Percentiles rank a stretch among this genome's conserved stretches.
Evolutionary conservation across 805 yeast species (phyloP).

Genomic region (Lipomyces starkeyi): DNA sequence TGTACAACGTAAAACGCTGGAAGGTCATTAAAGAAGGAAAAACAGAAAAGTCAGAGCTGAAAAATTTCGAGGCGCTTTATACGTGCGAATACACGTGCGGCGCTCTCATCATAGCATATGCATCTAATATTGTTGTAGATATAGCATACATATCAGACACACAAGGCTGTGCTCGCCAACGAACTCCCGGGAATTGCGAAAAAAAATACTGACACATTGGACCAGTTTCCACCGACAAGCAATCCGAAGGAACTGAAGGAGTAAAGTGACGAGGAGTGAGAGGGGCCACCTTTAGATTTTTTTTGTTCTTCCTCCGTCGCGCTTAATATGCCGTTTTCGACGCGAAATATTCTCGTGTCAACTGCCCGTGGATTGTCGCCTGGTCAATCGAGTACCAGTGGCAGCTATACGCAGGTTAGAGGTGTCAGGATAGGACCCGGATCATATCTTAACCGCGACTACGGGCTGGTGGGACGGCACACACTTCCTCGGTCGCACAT

Average conservation of each 20-base stretch:
- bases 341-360: not conserved
- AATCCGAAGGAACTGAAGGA: not conserved
- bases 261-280: not conserved
- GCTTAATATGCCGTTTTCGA: not conserved
- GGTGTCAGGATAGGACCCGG: slow-evolving; percentile 12
- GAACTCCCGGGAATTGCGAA: not conserved
- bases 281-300: not conserved
- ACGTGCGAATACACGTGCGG: not conserved
- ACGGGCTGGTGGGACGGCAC: slow-evolving; percentile 5
- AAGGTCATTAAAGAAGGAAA: slow-evolving; percentile 34
- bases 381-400: not conserved
- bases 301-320: not conserved
- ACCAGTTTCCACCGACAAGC: not conserved
- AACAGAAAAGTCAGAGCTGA: slow-evolving; percentile 5
- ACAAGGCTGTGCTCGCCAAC: not conserved
- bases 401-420: slow-evolving; percentile 8
- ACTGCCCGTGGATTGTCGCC: not conserved
- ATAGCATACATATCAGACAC: not conserved
- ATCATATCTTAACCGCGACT: slow-evolving; percentile 15
- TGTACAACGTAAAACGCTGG: slow-evolving; percentile 39
- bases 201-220: not conserved
- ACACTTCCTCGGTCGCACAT: slow-evolving; percentile 31
- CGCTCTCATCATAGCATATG: not conserved
- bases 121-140: not conserved
- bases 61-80: slow-evolving; percentile 10